Evolutionary conservation across 2,329 filamentous ascomycete species (phyloP).

Genomic region (Rasamsonia emersonii): DNA sequence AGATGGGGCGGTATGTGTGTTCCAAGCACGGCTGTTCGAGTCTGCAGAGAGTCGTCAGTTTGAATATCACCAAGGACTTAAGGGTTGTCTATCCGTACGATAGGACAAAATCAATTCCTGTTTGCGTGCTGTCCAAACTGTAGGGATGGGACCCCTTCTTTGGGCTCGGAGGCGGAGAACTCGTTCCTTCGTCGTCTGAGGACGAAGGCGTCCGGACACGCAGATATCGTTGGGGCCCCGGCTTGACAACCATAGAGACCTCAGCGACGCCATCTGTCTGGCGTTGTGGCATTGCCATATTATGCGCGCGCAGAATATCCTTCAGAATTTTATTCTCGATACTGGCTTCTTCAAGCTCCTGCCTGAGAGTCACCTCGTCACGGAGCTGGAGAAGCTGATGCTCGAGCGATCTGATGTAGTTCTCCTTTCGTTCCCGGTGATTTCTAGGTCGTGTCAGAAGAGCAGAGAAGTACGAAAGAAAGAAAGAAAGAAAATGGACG

Average conservation of each 20-base stretch:
- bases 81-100: constrained; percentile 9
- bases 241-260: background rate
- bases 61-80: background rate
- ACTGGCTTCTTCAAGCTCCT: constrained; percentile 9
- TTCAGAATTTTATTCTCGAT: constrained; percentile 14
- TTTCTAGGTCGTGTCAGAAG: constrained; percentile 15
- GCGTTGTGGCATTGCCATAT: constrained; percentile 9
- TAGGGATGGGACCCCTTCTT: constrained; percentile 14
- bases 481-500: constrained; percentile 1
- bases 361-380: constrained; percentile 12
- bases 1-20: constrained; percentile 12
- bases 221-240: background rate
- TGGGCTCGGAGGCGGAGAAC: background rate
- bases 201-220: background rate
- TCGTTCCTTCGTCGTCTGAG: background rate
- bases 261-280: background rate
- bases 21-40: constrained; percentile 21
- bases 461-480: background rate
- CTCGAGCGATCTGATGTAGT: constrained; percentile 22
- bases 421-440: constrained; percentile 23
- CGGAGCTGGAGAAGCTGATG: constrained; percentile 17
- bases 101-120: constrained; percentile 24
- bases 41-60: constrained; percentile 6
- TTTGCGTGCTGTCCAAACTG: constrained; percentile 19
- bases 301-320: constrained; percentile 13